Base-by-base conservation (phyloP, 257 asterid genomes). In the Solanum rostratum region DNA sequence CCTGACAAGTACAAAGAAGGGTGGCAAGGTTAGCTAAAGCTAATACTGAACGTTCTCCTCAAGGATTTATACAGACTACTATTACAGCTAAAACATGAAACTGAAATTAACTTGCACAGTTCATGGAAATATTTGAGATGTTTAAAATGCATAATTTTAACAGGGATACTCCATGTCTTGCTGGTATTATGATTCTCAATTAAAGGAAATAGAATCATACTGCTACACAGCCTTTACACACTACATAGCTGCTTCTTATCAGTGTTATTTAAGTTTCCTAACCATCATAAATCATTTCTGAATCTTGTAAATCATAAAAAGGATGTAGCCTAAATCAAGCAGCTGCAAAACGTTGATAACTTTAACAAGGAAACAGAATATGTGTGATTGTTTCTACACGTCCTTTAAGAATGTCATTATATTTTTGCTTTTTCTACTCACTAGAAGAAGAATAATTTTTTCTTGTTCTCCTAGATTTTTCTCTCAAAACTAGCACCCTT, bases 1-100 rank as follows among this genome's bases (percentile, higher is more conserved):
- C 95, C 98, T 95, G 97, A 79, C 37, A 68, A 71, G 65, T 19
- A 55, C 20, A 73, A 60, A 87, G 20, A 66, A 50, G 57, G 46
- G 46, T 59, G 74, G 81, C 59, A 45, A 74, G 16, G 81, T 74
- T 46, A 45, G 81, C 15, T 24, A 24, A 46, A 27, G n/a, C 63
- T 7, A 16, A 50, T 49, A 49, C 60, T 76, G 45, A 50, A 76
- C 41, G 15, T 46, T 74, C 57, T 45, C 80, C 20, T n/a, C 57
- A 22, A 22, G 39, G 57, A 46, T 46, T 46, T 24, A 45, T 22
- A 24, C 45, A 50, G 18, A 49, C 63, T 76, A 9, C 10, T 27
- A 27, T 29, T 29, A 27, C 54, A 71, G 54, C n/a, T 76, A 49
- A 27, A 76, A 49, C 82, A 15, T 49, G 62, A 49, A 76, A 76